These are phyloP conservation scores for Coniochaeta sp. DNA, from an alignment of 2,329 filamentous ascomycete species.

Conservation along the genomic window DNA sequence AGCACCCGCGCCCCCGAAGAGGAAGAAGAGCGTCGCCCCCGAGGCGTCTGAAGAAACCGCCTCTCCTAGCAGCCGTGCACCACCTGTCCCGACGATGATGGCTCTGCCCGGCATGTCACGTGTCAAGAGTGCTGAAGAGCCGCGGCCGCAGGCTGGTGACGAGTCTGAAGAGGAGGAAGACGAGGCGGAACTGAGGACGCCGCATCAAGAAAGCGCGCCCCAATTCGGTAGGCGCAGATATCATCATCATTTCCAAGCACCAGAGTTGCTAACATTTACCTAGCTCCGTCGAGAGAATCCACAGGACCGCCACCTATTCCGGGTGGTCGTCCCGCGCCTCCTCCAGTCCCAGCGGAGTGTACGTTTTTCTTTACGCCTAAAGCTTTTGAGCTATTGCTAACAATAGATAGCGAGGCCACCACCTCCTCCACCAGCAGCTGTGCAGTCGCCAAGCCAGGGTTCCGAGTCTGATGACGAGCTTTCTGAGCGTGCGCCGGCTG, in stretches of 20 bases:
- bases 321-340: conserved; percentile 44
- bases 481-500: conserved; percentile 42
- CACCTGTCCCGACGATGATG: conserved; percentile 53
- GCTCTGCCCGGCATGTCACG: conserved; percentile 66
- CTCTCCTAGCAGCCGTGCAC: conserved; percentile 35
- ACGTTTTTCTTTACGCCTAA: conserved; percentile 25
- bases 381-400: conserved; percentile 15
- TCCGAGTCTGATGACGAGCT: conserved; percentile 88
- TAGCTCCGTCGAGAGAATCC: conserved; percentile 20
- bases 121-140: conserved; percentile 38
- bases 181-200: conserved; percentile 21
- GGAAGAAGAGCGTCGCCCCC: conserved; percentile 41
- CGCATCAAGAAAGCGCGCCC: conserved; percentile 18
- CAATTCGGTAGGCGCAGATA: conserved; percentile 20
- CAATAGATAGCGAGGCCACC: conserved; percentile 51
- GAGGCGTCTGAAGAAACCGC: conserved; percentile 37
- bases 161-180: conserved; percentile 25
- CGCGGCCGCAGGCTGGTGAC: conserved; percentile 39
- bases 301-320: conserved; percentile 37
- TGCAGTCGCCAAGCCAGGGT: conserved; percentile 63
- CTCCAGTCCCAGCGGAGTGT: conserved; percentile 55
- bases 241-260: conserved; percentile 7
- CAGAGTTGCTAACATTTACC: conserved; percentile 10
- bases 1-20: conserved; percentile 38
- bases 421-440: conserved; percentile 37